Percentiles rank a stretch among this genome's conserved stretches.
Conservation (phyloP, 1,139 yeast species). For the Kodamaea arcana region DNA sequence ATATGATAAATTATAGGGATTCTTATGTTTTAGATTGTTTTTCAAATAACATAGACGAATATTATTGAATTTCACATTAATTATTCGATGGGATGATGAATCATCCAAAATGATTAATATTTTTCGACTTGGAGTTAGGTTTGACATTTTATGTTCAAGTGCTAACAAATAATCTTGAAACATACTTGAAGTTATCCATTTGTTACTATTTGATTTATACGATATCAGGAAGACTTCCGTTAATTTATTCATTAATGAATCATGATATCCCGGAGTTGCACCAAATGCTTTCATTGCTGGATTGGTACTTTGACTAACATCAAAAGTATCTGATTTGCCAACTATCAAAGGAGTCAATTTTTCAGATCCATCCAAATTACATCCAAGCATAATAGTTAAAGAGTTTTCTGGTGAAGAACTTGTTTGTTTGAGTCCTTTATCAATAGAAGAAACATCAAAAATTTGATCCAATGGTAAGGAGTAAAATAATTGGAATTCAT, state of each 20-base stretch:
- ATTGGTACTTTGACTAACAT: conserved; percentile 33
- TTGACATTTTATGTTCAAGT: conserved; percentile 51
- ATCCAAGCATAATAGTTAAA: conserved; percentile 58
- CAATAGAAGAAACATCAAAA: conserved; percentile 46
- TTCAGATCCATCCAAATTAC: conserved; percentile 61
- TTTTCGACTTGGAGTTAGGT: conserved; percentile 38
- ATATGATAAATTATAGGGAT: conserved; percentile 32
- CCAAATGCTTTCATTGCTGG: conserved; percentile 23
- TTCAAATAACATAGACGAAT: conserved; percentile 45
- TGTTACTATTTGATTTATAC: conserved; percentile 58
- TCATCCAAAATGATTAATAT: conserved; percentile 57
- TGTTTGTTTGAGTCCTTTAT: conserved; percentile 42
- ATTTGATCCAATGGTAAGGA: conserved; percentile 59
- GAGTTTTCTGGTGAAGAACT: conserved; percentile 50
- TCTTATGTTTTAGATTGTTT: conserved; percentile 38
- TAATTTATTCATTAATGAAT: conserved; percentile 40
- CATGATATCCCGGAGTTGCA: conserved; percentile 9
- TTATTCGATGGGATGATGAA: conserved; percentile 58
- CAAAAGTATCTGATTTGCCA: conserved; percentile 57
- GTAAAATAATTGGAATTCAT: conserved; percentile 59
- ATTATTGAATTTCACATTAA: conserved; percentile 52
- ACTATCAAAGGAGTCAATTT: conserved; percentile 58
- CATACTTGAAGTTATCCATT: conserved; percentile 64
- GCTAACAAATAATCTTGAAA: conserved; percentile 60
- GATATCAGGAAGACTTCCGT: conserved; percentile 49